A percentile compares a stretch with the other conserved stretches of the same genome.
Evolutionary conservation across 345 rosid genomes (phyloP).

Genomic region (Moricandia moricandioides): DNA sequence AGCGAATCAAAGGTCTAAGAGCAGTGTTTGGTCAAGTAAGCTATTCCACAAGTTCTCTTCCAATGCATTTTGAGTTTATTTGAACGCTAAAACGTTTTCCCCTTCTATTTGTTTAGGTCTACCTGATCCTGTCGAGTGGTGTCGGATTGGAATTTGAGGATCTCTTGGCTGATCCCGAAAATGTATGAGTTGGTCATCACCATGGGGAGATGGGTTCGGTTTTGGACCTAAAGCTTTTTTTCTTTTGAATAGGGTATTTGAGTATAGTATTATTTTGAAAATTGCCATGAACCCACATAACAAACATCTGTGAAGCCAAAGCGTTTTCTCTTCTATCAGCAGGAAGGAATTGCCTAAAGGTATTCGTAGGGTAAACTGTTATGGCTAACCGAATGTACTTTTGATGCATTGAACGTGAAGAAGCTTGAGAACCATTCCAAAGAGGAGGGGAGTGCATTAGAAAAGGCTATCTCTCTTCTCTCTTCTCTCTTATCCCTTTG

Average conservation of each 20-base stretch:
- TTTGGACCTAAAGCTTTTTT: constrained; percentile 19
- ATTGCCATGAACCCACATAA: constrained; percentile 70
- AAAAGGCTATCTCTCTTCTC: constrained; percentile 58
- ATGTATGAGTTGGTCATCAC: constrained; percentile 64
- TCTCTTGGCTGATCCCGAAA: constrained; percentile 80
- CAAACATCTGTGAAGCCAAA: constrained; percentile 88
- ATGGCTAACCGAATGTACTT: constrained; percentile 73
- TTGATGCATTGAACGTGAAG: constrained; percentile 57
- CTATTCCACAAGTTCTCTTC: too few species aligned
- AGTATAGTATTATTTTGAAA: constrained; percentile 16
- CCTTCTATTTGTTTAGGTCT: constrained; percentile 45
- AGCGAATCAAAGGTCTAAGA: too few species aligned
- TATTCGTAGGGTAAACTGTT: constrained; percentile 77
- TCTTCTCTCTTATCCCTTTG: constrained; percentile 8
- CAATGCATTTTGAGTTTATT: too few species aligned
- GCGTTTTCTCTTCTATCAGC: constrained; percentile 88
- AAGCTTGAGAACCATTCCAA: constrained; percentile 62
- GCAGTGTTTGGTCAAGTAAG: too few species aligned
- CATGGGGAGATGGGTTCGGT: too few species aligned
- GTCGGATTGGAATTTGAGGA: constrained; percentile 77
- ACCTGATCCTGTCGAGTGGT: constrained; percentile 96
- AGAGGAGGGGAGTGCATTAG: constrained; percentile 61
- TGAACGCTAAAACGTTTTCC: too few species aligned
- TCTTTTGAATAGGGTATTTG: constrained; percentile 12
- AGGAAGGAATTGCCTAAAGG: constrained; percentile 98